Conservation (phyloP, 495 filamentous ascomycete genomes). For the Pseudotulostoma volvatum region DNA sequence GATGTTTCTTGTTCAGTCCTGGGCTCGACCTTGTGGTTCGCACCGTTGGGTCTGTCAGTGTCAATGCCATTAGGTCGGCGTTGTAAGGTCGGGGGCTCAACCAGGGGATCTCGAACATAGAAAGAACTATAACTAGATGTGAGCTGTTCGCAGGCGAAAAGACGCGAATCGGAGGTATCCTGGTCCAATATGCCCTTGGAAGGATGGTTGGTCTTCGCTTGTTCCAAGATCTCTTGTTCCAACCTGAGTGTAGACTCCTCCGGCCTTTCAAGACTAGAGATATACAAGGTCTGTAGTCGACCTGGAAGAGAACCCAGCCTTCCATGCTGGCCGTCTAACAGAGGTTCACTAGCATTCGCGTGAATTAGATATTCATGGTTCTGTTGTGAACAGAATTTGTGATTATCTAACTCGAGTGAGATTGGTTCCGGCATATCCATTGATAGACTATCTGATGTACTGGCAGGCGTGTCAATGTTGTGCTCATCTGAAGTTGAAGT, state of each 20-base stretch:
- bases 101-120: constrained; percentile 10
- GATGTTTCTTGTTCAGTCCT: constrained; percentile 20
- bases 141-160: constrained; percentile 1
- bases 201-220: constrained; percentile 10
- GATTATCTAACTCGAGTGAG: constrained; percentile 25
- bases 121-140: constrained; percentile 4
- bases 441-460: constrained; percentile 26
- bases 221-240: constrained; percentile 18
- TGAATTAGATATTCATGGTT: constrained; percentile 11
- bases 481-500: constrained; percentile 28
- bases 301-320: constrained; percentile 22
- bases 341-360: constrained; percentile 6
- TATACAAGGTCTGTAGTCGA: constrained; percentile 23
- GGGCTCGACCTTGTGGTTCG: constrained; percentile 17
- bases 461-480: constrained; percentile 25
- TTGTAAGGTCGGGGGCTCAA: constrained; percentile 16
- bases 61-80: constrained; percentile 21
- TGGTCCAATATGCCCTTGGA: constrained; percentile 13
- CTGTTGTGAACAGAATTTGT: background rate
- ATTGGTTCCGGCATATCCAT: constrained; percentile 24
- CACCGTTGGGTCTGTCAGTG: constrained; percentile 24
- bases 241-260: constrained; percentile 13
- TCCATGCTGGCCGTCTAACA: constrained; percentile 8
- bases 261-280: constrained; percentile 22
- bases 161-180: constrained; percentile 8